Percentiles rank a stretch among this genome's conserved stretches.
Evolutionary conservation across 129 eudicot species (phyloP).

Genomic region (Artemisia tridentata): DNA sequence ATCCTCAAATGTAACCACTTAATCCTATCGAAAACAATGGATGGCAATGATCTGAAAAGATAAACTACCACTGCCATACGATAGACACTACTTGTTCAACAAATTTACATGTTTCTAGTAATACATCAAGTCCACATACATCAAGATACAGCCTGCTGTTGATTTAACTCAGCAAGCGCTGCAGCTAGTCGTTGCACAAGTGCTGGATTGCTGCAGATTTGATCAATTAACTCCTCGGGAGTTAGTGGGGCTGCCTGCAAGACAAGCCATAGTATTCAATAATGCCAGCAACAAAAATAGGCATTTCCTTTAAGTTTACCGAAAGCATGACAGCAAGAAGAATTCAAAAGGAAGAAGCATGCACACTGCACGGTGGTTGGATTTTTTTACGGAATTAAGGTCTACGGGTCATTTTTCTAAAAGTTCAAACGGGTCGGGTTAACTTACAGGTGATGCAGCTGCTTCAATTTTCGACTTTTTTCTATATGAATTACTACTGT

Average conservation of each 20-base stretch:
- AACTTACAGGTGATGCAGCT: no score
- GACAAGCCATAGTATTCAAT: neutral
- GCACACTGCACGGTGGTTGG: no score
- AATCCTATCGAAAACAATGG: neutral
- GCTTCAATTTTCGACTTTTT: no score
- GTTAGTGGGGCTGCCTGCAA: slow-evolving; percentile 18
- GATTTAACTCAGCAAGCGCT: slow-evolving; percentile 14
- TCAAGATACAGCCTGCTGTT: slow-evolving; percentile 15
- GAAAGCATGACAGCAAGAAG: slow-evolving; percentile 4
- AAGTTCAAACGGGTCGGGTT: no score
- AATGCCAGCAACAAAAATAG: neutral
- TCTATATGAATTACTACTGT: no score
- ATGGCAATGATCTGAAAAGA: neutral
- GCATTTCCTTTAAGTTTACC: neutral
- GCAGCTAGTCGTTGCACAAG: slow-evolving; percentile 24
- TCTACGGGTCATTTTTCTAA: no score
- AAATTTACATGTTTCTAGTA: neutral
- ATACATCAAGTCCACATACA: neutral
- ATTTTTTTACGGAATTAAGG: no score
- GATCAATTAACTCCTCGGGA: slow-evolving; percentile 25
- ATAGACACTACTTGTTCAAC: neutral
- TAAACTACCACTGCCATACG: neutral
- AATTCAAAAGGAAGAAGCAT: neutral
- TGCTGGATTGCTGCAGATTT: slow-evolving; percentile 27
- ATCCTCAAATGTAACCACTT: neutral